Base-by-base conservation (phyloP, 2,329 filamentous ascomycete species). In the Pseudogymnoascus sp. region DNA sequence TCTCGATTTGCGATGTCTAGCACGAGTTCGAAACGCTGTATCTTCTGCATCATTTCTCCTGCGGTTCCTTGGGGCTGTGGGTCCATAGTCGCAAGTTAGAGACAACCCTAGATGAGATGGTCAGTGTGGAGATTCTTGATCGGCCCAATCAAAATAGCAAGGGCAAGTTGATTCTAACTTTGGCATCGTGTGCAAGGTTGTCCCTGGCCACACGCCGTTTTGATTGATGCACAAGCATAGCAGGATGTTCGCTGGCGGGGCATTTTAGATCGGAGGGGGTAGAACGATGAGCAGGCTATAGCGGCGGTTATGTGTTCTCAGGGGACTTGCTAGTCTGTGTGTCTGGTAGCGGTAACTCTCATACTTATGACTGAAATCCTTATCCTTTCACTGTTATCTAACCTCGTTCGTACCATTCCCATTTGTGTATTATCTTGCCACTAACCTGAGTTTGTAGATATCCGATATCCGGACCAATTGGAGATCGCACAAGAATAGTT, bases 181-280 rank as follows among this genome's bases (percentile, higher is more conserved):
- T 59, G 42, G 23, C 61, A 60, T 23, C 61, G 25, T 11, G 28
- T 28, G 47, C 47, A 60, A 31, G 61, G 61, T 18, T 16, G 18
- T 38, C 37, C 42, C 35, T 59, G 38, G 14, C 16, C 56, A 37
- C 61, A 63, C 31, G 18, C 12, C 23, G 47, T 25, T 35, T 63
- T 63, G 14, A 63, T 63, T 16, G 35, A 21, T 25, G 44, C 28
- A 21, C 61, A 63, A 8, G 18, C 14, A 44, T 63, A 50, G 33
- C 61, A 63, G 23, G 61, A 44, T 18, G 44, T 63, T 37, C 16
- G 44, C 37, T 12, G 50, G 25, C 44, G 47, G 8, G 42, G 23
- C 61, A 63, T 63, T 18, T 62, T 65, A 11, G 38, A 61, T 63
- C 14, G 60, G n/a, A 40, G 37, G 37, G 31, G 37, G n/a, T 16